A percentile compares a stretch with the other conserved stretches of the same genome.
Evolutionary conservation across 305 asterid species (phyloP).

Genomic region (Ruellia speciosa): DNA sequence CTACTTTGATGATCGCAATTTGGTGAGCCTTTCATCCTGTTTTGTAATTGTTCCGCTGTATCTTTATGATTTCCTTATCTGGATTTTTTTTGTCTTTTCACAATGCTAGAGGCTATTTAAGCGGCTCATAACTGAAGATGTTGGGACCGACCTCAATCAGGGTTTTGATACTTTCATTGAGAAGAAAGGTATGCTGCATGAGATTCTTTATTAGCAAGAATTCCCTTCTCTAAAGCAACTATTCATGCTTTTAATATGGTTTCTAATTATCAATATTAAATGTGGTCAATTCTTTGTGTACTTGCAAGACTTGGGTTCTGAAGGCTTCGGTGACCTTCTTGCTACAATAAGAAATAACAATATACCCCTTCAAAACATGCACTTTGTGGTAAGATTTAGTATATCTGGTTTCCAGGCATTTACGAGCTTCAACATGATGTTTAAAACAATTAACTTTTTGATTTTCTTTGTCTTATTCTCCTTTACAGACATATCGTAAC

Average conservation of each 20-base stretch:
- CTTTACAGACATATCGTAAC: slow-evolving; percentile 86
- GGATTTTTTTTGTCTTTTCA: slow-evolving; percentile 17
- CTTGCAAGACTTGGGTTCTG: slow-evolving; percentile 73
- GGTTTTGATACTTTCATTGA: slow-evolving; percentile 76
- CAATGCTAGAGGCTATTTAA: slow-evolving; percentile 74
- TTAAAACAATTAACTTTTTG: slow-evolving; percentile 18
- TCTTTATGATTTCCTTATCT: slow-evolving; percentile 22
- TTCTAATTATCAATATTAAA: slow-evolving; percentile 18
- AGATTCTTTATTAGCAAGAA: slow-evolving; percentile 14
- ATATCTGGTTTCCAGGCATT: slow-evolving; percentile 19
- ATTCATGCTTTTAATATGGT: slow-evolving; percentile 11
- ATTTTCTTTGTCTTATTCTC: slow-evolving; percentile 21
- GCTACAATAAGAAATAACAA: slow-evolving; percentile 72
- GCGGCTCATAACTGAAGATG: slow-evolving; percentile 79
- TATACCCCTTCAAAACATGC: slow-evolving; percentile 86
- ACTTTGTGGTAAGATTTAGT: slow-evolving; percentile 79
- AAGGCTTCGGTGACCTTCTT: slow-evolving; percentile 92
- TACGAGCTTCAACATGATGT: slow-evolving; percentile 22
- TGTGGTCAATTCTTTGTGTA: slow-evolving; percentile 24
- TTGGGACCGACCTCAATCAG: slow-evolving; percentile 83
- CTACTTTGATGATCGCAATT: slow-evolving; percentile 83
- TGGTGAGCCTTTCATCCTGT: slow-evolving; percentile 52
- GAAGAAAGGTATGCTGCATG: slow-evolving; percentile 63
- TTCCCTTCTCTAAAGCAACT: slow-evolving; percentile 11
- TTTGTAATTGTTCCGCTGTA: slow-evolving; percentile 9